Evolutionary conservation across 106 monocot species (phyloP), one percentile per base, ranked within the genome.

Genomic region (Chionographis japonica): DNA sequence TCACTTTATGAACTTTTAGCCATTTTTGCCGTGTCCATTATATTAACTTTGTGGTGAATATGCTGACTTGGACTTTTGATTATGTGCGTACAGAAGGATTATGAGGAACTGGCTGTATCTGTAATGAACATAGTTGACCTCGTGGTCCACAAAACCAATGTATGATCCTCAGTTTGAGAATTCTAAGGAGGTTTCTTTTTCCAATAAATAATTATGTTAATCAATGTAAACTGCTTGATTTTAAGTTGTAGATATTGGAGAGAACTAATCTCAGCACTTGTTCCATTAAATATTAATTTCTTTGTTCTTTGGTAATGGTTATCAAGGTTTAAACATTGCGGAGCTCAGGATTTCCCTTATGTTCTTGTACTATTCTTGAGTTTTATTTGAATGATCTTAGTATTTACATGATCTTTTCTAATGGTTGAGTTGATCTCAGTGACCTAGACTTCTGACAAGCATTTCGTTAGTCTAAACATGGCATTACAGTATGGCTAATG

Each of bases 101-200:
- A 97, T 65, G 89, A 97, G 76, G 95, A 97, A 68, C 67, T 97
- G 66, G 95, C 95, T 19, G 60, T 54, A 66, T 76, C 77, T 35
- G 74, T 97, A 57, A 97, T 97, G 95, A 92, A 60, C 73, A 89
- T 92, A 73, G 89, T 97, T 72, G 95, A 97, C 12, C 77, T 78
- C 17, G 68, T 97, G 52, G 95, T 97, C 73, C 88, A 97, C 70
- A 97, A 97, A 69, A 85, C 95, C 56, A 79, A 86, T 59, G 95
- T 89, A 83, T 79, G 77, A 4, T 50, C 41, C 19, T 51, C 39
- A 35, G n/a, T 13, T 63, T 62, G 49, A 71, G 52, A 60, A 1
- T 50, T 11, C 20, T 37, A 53, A 52, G 6, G n/a, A 62, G n/a
- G n/a, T n/a, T n/a, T n/a, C n/a, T 37, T 60, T 60, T 71, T 20